Base-by-base conservation (phyloP, 495 filamentous ascomycete genomes). In the Aspergillus asperescens region DNA sequence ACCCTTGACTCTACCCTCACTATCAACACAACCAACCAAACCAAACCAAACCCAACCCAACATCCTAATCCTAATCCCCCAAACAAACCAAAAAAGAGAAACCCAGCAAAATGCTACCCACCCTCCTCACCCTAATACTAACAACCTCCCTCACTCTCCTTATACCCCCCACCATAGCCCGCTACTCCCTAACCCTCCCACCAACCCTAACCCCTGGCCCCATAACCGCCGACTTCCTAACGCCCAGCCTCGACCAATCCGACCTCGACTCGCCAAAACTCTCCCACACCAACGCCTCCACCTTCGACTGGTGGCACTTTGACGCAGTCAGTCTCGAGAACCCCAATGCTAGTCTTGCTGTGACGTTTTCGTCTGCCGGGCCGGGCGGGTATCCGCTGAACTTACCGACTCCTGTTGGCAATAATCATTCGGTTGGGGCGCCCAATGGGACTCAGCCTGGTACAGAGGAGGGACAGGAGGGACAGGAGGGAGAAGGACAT, bases 261-360 rank as follows among this genome's bases (percentile, higher is more conserved):
- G 55, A 39, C 7, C 55, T 72, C 10, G 67, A 71, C 46, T 39
- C 57, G n/a, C 67, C 70, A 0, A 61, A 68, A 43, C 13, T 70
- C 2, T 41, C 48, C 24, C 16, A 20, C 0, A 45, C 71, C 37
- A 74, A 71, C 46, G 24, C 29, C 29, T 56, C 64, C 29, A 62
- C 61, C 9, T 74, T 62, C 39, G 68, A 72, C 56, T 72, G 69
- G 68, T 74, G 69, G 71, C 70, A 68, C 56, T 74, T 71, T 22
- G 69, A 74, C 52, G 68, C 54, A 9, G 57, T 74, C 10, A 57
- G 64, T 5, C 25, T 40, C 3, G 35, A 42, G 3, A 51, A 59
- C 48, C 45, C 57, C 1, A 43, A 50, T 12, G 56, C 56, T 16
- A 62, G 57, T 1, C 19, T 72, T 4, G 59, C 58, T 0, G 19